Percentiles rank a stretch among this genome's conserved stretches.
phyloP scores from a whole-genome alignment of 805 yeast genomes.

The Wickerhamiella occidentalis region DNA sequence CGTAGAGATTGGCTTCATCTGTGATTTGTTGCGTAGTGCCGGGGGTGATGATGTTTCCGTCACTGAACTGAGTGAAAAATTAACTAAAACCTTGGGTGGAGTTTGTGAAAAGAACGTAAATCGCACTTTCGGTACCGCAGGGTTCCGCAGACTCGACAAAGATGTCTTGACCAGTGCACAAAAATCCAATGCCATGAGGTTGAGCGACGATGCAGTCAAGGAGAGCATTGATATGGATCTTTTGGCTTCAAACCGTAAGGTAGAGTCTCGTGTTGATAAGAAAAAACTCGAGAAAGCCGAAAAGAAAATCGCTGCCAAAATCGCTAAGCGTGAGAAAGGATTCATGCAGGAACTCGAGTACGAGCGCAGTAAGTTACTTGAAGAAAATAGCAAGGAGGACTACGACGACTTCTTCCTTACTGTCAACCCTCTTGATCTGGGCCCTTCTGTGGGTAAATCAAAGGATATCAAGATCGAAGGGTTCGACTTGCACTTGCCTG shows the following conservation, averaged over 20 bases:
- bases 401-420: conserved; percentile 92
- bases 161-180: conserved; percentile 57
- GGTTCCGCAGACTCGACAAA: conserved; percentile 68
- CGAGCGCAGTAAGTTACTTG: conserved; percentile 79
- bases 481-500: conserved; percentile 91
- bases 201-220: conserved; percentile 9
- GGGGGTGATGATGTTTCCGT: conserved; percentile 63
- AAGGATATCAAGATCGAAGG: conserved; percentile 89
- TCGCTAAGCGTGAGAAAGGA: conserved; percentile 56
- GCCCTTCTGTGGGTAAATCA: conserved; percentile 59
- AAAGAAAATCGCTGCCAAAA: conserved; percentile 91
- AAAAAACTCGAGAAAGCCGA: conserved; percentile 96
- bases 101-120: conserved; percentile 36
- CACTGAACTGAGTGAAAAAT: conserved; percentile 37
- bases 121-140: conserved; percentile 52
- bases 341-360: conserved; percentile 27
- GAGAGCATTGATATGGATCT: conserved; percentile 60
- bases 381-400: conserved; percentile 50
- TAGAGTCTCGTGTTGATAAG: conserved; percentile 90
- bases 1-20: conserved; percentile 56
- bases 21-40: conserved; percentile 58
- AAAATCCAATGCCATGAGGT: conserved; percentile 42
- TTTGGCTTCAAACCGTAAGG: conserved; percentile 69
- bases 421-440: conserved; percentile 87
- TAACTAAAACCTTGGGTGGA: conserved; percentile 38